Base-by-base conservation (phyloP, 2,329 filamentous ascomycete genomes). In the Colletotrichum chrysophilum region DNA sequence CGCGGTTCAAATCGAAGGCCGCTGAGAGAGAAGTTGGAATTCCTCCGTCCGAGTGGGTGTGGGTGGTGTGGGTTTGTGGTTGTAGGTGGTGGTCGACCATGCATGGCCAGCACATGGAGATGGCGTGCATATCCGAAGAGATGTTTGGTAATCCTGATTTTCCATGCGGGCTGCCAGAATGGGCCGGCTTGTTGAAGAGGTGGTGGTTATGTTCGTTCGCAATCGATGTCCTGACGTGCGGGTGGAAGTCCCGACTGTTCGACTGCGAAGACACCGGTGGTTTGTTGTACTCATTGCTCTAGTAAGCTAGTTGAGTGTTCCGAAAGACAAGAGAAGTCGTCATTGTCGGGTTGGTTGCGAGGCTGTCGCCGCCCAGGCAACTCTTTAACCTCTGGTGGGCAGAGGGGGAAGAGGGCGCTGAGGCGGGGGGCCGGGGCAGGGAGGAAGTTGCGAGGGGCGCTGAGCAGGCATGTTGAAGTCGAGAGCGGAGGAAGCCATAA, bases 361-460 rank as follows among this genome's bases (percentile, higher is more conserved):
- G 70, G 73, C 74, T 60, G 9, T 36, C 48, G 62, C 68, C 58
- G 43, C 56, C 26, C 7, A 28, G 38, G 38, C 60, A 67, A 61
- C 80, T 34, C 55, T 52, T 81, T 91, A 91, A 79, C 86, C 87
- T 81, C 89, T 87, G 86, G 92, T 93, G 82, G 91, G 91, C 77
- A 93, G 89, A 84, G 91, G 90, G 84, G 91, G 91, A 70, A 93
- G 90, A 85, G 91, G 91, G 71, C 91, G 88, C 85, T 89, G 91
- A 78, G 91, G 91, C 80, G 91, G 91, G 76, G 91, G 91, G 80
- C 91, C 91, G 70, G 91, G 91, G 89, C 91, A 93, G 79, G 91
- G 91, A 86, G 91, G 91, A 78, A 93, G 90, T 81, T 93, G 91
- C 79, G 91, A 92, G 77, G 91, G 91, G 82, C 91, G 89, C 84